These are phyloP conservation scores for Exophiala phaeomuriformis DNA, from an alignment of 2,329 filamentous ascomycete genomes.

Conservation along the genomic window DNA sequence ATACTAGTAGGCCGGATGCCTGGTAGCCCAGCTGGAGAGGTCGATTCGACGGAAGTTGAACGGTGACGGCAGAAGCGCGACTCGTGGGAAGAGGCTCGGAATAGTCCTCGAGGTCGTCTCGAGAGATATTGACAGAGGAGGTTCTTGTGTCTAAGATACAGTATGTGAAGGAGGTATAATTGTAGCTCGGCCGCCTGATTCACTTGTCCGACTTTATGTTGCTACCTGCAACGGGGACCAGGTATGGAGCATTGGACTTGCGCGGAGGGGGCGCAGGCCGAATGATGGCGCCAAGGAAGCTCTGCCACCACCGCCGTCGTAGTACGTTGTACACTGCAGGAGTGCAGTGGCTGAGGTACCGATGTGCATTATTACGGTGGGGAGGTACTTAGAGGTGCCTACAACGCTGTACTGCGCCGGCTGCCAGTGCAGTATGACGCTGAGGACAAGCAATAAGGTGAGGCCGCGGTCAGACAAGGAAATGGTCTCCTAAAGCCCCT, in stretches of 20 bases:
- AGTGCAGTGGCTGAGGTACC: too few species aligned
- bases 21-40: background rate
- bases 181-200: too few species aligned
- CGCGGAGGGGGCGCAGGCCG: background rate
- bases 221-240: constrained; percentile 1
- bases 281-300: background rate
- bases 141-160: too few species aligned
- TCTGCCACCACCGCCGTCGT: background rate
- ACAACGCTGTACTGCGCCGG: too few species aligned
- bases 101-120: too few species aligned
- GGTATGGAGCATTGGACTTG: constrained; percentile 1
- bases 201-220: constrained; percentile 3
- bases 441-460: background rate
- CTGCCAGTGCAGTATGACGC: background rate
- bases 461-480: background rate
- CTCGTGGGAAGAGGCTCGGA: background rate
- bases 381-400: too few species aligned
- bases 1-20: constrained; percentile 1
- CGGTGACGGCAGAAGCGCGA: background rate
- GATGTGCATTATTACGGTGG: too few species aligned
- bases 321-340: background rate
- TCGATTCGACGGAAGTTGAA: background rate
- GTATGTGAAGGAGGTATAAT: too few species aligned
- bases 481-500: too few species aligned
- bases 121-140: too few species aligned